Percentiles rank a stretch among this genome's conserved stretches.
These are phyloP conservation scores for Albifimbria verrucaria DNA, from an alignment of 2,329 filamentous ascomycete species.

Conservation along the genomic window DNA sequence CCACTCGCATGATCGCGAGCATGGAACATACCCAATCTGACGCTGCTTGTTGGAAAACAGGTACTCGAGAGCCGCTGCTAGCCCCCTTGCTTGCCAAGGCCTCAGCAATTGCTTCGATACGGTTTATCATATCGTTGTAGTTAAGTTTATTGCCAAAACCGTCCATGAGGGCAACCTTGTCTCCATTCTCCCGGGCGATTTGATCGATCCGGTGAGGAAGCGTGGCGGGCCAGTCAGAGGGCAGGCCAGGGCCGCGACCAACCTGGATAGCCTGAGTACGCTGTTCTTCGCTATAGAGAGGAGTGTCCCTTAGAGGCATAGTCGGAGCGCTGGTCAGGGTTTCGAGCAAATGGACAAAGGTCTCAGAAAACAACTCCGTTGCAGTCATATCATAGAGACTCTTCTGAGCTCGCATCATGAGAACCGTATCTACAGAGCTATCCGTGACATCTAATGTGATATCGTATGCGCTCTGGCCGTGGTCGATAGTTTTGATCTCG, in stretches of 20 bases:
- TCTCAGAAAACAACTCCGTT: conserved; percentile 5
- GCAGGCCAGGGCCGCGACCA: no score
- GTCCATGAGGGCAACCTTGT: conserved; percentile 15
- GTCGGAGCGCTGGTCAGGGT: conserved; percentile 12
- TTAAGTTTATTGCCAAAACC: conserved; percentile 19
- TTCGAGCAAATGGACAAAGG: conserved; percentile 16
- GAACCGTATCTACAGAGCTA: conserved; percentile 9
- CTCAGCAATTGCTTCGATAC: conserved; percentile 27
- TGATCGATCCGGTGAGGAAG: conserved; percentile 32
- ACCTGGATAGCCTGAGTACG: conserved; percentile 1
- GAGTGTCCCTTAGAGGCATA: conserved; percentile 2
- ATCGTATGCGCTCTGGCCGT: conserved; percentile 23
- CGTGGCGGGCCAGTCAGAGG: conserved; percentile 29
- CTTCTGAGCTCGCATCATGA: conserved; percentile 20
- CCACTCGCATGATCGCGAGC: conserved; percentile 37
- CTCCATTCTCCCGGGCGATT: conserved; percentile 18
- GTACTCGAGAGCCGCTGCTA: conserved; percentile 21
- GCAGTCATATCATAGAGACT: conserved; percentile 20
- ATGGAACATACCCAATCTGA: conserved; percentile 32
- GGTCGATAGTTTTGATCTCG: conserved; percentile 11
- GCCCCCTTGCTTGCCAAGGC: conserved; percentile 14
- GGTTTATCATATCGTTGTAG: conserved; percentile 30
- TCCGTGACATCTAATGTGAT: conserved; percentile 35
- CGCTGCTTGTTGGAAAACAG: conserved; percentile 35
- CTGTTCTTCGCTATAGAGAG: conserved; percentile 4